Evolutionary conservation across 805 yeast species (phyloP).

Genomic region (Candida golubevii): DNA sequence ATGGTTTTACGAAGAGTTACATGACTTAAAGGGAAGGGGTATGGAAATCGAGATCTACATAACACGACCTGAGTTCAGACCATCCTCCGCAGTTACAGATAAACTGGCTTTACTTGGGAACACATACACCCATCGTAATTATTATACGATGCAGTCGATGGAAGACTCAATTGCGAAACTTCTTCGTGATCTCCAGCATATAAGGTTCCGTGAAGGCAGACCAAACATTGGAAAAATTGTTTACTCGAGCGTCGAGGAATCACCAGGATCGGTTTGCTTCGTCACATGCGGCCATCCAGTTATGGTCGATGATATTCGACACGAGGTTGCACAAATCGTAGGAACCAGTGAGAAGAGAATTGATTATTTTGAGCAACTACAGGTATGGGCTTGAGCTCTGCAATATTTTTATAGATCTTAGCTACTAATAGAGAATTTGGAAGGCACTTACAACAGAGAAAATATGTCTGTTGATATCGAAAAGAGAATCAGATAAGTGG

Average conservation of each 20-base stretch:
- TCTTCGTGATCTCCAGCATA: conserved; percentile 7
- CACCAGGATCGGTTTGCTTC: conserved; percentile 18
- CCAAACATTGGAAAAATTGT: conserved; percentile 14
- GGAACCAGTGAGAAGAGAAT: conserved; percentile 5
- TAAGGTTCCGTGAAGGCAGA: conserved; percentile 12
- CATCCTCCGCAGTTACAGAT: conserved; percentile 2
- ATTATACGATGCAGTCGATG: not conserved
- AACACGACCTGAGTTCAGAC: conserved; percentile 5
- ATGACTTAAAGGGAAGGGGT: conserved; percentile 21
- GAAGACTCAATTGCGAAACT: conserved; percentile 6
- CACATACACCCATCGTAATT: conserved; percentile 9
- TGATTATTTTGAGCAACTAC: conserved; percentile 19
- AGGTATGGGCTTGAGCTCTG: conserved; percentile 19
- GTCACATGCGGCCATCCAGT: conserved; percentile 32
- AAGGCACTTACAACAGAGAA: no score
- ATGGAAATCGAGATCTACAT: conserved; percentile 22
- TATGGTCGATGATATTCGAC: conserved; percentile 30
- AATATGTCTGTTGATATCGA: no score
- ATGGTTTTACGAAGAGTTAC: conserved; percentile 47
- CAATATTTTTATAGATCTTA: no score
- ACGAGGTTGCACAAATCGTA: conserved; percentile 14
- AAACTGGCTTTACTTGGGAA: conserved; percentile 9
- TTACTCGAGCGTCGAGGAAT: not conserved
- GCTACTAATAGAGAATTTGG: no score
- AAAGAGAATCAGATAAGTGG: no score